Conservation (phyloP, 805 yeast genomes). For the Crinitomyces ghanaensis region DNA sequence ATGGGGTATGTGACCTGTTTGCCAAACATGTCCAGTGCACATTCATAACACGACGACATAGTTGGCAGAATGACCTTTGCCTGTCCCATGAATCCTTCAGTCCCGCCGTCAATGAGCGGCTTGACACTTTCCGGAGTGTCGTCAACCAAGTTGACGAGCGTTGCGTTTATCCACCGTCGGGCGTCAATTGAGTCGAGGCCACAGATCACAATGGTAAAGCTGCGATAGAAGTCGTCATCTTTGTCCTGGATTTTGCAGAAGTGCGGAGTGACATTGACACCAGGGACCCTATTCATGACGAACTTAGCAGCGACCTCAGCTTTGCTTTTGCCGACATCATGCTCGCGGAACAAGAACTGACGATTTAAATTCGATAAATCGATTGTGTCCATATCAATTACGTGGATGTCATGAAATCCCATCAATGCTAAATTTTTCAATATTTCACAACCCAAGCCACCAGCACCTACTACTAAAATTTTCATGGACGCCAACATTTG, state of each 20-base stretch:
- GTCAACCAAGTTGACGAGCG: conserved; percentile 53
- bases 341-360: conserved; percentile 54
- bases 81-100: conserved; percentile 91
- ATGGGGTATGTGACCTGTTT: conserved; percentile 62
- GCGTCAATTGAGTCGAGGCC: conserved; percentile 89
- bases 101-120: conserved; percentile 86
- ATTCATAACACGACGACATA: conserved; percentile 83
- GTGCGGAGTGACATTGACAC: conserved; percentile 43
- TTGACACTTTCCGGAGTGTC: conserved; percentile 35
- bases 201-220: conserved; percentile 65
- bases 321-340: conserved; percentile 55
- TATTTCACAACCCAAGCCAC: conserved; percentile 77
- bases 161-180: conserved; percentile 75
- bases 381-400: conserved; percentile 76
- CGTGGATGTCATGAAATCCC: conserved; percentile 55
- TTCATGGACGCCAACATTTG: conserved; percentile 2
- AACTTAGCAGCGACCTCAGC: conserved; percentile 54
- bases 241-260: conserved; percentile 57
- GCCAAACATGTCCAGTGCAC: conserved; percentile 64
- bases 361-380: conserved; percentile 68
- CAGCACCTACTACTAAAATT: conserved; percentile 51
- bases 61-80: conserved; percentile 79
- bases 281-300: conserved; percentile 34
- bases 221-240: conserved; percentile 47
- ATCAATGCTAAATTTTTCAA: conserved; percentile 56